Evolutionary conservation across 306 rosid species (phyloP), one percentile per base, ranked within the genome.

Genomic region (Pterocarpus macrocarpus): DNA sequence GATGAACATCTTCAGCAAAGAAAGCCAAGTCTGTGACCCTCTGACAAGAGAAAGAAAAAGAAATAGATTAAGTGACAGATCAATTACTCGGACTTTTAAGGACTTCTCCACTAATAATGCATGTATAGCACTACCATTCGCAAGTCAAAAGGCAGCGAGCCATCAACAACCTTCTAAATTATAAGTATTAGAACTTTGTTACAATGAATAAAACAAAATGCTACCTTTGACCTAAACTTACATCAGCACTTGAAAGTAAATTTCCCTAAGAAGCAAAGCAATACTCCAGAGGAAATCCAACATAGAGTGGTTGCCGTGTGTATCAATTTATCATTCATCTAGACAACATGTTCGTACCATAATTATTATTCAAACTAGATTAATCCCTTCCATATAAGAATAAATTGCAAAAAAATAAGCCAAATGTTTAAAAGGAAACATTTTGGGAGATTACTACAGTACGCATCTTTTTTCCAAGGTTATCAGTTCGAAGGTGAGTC

Each of bases 1-100:
- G 97, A 83, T 92, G 99, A 89, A 94, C 99, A 87, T 96, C 99
- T 89, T 96, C 99, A 6, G 99, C 97, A 69, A 96, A 96, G 90
- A 96, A 96, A 52, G 98, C 92, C 93, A 93, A 86, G 88, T 96
- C 99, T 28, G 99, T 96, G 89, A 96, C 98, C 94, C 98, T 94
- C 99, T 96, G 94, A 72, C 64, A 79, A 41, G 43, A 55, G 16
- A n/a, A 17, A 82, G 66, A 78, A 34, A 64, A 69, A 69, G 67
- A 73, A 73, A 67, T 7, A 83, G 17, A 76, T 77, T 77, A 76
- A 71, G 50, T 33, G 39, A 28, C 52, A 35, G 61, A 77, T 44
- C 41, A 84, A 53, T 28, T 43, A 38, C 28, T 50, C 55, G 52
- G 38, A 6, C 41, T 13, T 71, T 62, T 32, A 16, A 15, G 3